Percentiles rank a stretch among this genome's conserved stretches.
These are phyloP conservation scores for Kluyveromyces nonfermentans DNA, from an alignment of 805 yeast genomes.

Conservation along the genomic window DNA sequence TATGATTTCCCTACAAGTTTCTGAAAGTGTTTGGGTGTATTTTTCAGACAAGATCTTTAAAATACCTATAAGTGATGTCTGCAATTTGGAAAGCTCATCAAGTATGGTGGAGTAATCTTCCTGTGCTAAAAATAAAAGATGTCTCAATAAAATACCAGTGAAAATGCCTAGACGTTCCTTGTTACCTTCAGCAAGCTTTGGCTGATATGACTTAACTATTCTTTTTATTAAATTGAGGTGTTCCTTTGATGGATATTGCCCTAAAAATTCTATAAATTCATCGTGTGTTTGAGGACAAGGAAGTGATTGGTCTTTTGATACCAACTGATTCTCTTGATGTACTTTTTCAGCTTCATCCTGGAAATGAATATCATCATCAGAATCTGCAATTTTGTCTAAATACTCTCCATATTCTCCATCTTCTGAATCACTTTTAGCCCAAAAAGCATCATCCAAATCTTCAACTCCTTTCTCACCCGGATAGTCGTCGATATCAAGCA, in stretches of 20 bases:
- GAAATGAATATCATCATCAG: conserved; percentile 33
- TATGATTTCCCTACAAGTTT: conserved; percentile 49
- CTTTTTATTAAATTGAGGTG: conserved; percentile 42
- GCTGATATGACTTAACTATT: conserved; percentile 56
- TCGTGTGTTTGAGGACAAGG: conserved; percentile 43
- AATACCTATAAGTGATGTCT: conserved; percentile 37
- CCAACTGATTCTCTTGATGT: conserved; percentile 10
- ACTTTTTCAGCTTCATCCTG: conserved; percentile 27
- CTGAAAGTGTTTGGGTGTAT: conserved; percentile 55
- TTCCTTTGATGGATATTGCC: conserved; percentile 30
- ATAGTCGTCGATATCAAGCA: conserved; percentile 35
- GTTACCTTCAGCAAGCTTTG: conserved; percentile 73
- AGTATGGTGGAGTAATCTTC: conserved; percentile 28
- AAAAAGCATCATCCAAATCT: conserved; percentile 60
- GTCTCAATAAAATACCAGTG: conserved; percentile 54
- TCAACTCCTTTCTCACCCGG: conserved; percentile 48
- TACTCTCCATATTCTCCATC: conserved; percentile 30
- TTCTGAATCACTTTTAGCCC: conserved; percentile 46
- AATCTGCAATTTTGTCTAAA: conserved; percentile 29
- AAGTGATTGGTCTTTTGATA: conserved; percentile 13
- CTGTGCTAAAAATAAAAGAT: conserved; percentile 43
- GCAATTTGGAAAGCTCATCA: conserved; percentile 28
- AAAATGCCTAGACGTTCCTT: conserved; percentile 61
- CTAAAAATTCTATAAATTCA: conserved; percentile 33
- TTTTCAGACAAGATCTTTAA: conserved; percentile 54